Evolutionary conservation across 345 rosid species (phyloP), one percentile per base, ranked within the genome.

Genomic region (Hibiscus tridactylites): DNA sequence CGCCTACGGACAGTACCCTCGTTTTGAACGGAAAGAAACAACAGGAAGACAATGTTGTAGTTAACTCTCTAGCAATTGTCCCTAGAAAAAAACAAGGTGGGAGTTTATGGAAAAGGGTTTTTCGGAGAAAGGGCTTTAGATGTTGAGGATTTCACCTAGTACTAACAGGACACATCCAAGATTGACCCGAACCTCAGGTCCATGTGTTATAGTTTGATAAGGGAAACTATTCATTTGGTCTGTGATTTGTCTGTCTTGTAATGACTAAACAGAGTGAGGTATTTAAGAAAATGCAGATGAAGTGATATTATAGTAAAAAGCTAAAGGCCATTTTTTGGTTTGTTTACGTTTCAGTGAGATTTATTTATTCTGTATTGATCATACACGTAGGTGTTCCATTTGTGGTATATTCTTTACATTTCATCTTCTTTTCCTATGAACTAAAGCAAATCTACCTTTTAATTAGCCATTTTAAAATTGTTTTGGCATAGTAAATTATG

Each of bases 81-180:
- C 91, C 90, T 9, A 73, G 82, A 78, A 85, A 79, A 77, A 92
- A 82, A 70, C 72, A 12, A 42, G 75, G 83, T 9, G 85, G 77
- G 72, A 81, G 80, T 78, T 78, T 89, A 61, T 95, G 93, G 99
- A 89, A 79, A 65, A 89, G 76, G 83, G 77, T 94, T 19, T 21
- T 21, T 31, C 61, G 28, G 11, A 21, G 61, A 19, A 56, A 56
- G 57, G 57, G 57, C 12, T 56, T 56, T 56, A 9, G 61, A 56
- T 56, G 61, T 56, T 21, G 57, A 52, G 57, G 57, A 52, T 16
- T 52, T 52, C 9, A 52, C 6, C 24, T n/a, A 56, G 10, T 21
- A 56, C 6, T 26, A 56, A 56, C 17, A 50, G 7, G 56, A 5
- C n/a, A 50, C 21, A 50, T 16, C 56, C 56, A 16, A 50, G 56